Conservation (phyloP, 495 filamentous ascomycete genomes). For the Aspergillus panamensis region DNA sequence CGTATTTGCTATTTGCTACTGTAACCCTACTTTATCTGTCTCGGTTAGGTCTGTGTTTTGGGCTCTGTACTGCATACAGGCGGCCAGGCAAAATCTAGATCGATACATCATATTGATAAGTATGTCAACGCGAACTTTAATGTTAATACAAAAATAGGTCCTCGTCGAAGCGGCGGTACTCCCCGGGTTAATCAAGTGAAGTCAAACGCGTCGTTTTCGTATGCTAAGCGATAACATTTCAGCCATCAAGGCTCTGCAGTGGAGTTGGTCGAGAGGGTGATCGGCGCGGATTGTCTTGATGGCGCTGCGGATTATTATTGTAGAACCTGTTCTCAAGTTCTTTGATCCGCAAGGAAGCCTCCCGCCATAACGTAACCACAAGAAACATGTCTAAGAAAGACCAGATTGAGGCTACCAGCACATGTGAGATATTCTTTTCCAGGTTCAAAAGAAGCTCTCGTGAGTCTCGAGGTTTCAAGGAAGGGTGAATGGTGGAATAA, state of each 20-base stretch:
- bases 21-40: neutral
- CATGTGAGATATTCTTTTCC: too few relatives aligned
- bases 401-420: too few relatives aligned
- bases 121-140: neutral
- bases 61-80: neutral
- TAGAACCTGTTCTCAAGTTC: too few relatives aligned
- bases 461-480: too few relatives aligned
- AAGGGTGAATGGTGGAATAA: too few relatives aligned
- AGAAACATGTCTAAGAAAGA: too few relatives aligned
- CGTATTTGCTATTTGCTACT: neutral
- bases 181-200: slow-evolving; percentile 26
- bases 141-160: slow-evolving; percentile 11
- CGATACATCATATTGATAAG: neutral
- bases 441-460: too few relatives aligned
- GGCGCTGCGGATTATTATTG: slow-evolving; percentile 28
- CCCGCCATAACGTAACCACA: too few relatives aligned
- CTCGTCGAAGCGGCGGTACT: slow-evolving; percentile 27
- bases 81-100: neutral
- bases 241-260: slow-evolving; percentile 23
- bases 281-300: slow-evolving; percentile 20
- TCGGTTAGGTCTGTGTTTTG: neutral
- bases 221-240: slow-evolving; percentile 26
- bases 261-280: slow-evolving; percentile 28
- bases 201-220: slow-evolving; percentile 24
- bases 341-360: too few relatives aligned